Base-by-base conservation (phyloP, 352 stramenopile species). In the Pythium angustatum region DNA sequence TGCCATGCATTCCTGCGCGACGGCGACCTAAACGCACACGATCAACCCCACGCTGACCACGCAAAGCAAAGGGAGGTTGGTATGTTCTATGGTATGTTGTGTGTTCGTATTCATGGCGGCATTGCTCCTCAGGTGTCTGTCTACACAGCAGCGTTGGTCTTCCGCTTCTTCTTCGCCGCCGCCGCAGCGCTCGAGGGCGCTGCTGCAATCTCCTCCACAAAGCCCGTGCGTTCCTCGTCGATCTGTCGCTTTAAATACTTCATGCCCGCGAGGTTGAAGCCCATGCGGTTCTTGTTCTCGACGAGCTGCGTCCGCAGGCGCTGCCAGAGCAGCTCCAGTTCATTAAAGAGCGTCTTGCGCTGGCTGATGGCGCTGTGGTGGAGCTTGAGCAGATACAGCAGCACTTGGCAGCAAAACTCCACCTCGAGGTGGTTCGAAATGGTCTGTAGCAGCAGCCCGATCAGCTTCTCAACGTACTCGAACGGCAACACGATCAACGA, bases 401-500 rank as follows among this genome's bases (percentile, higher is more conserved):
- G 59, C 64, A 89, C 76, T 26, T 85, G 76, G 74, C 83, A 92
- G 75, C 91, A 98, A 51, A 98, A 87, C 66, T 99, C 96, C 31
- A 98, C 84, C 41, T 97, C 94, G 57, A 96, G 71, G 64, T 92
- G 83, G 63, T 73, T 77, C 53, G 83, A 90, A 52, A 94, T 93
- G 24, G 98, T 78, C 66, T 96, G 67, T 45, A 97, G 85, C 22
- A 99, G 76, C 71, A 98, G 92, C 55, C 88, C 82, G 52, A 99
- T 90, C 43, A 99, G 70, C 44, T 93, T 82, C 70, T 98, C 87
- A 15, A 99, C 89, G 76, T 98, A 93, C 66, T 96, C 91, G 41
- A 99, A 92, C n/a, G 98, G 94, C 34, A 99, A 78, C 53, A 99
- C 88, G 53, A 99, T 90, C 40, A 99, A 76, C 33, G 96, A 96